Conservation (phyloP, 257 asterid species). For the Catharanthus roseus region DNA sequence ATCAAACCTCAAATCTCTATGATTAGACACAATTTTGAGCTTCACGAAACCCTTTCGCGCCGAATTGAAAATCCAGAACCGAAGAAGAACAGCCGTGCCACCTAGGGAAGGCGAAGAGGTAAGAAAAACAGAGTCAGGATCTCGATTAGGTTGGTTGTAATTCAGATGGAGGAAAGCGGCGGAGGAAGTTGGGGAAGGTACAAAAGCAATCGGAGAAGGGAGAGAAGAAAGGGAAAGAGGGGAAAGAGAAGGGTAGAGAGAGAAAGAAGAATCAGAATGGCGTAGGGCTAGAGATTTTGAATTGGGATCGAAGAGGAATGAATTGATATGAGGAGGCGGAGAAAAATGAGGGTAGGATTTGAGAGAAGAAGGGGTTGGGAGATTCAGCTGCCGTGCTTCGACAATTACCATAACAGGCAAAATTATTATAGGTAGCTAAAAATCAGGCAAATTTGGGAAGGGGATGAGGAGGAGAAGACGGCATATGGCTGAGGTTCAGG, state of each 20-base stretch:
- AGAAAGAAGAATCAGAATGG: constrained; percentile 67
- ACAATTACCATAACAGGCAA: constrained; percentile 21
- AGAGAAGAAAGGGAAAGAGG: constrained; percentile 22
- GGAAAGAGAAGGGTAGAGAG: constrained; percentile 51
- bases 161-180: constrained; percentile 49
- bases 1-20: constrained; percentile 54
- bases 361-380: constrained; percentile 40
- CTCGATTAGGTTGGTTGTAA: constrained; percentile 35
- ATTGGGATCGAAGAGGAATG: constrained; percentile 47
- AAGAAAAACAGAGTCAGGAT: constrained; percentile 37
- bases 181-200: constrained; percentile 37
- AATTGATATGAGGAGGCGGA: constrained; percentile 38
- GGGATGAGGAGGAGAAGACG: not conserved
- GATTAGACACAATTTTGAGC: constrained; percentile 39
- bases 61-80: constrained; percentile 42
- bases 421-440: too few relatives aligned
- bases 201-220: constrained; percentile 30
- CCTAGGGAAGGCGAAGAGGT: constrained; percentile 50
- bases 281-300: constrained; percentile 58
- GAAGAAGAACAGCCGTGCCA: constrained; percentile 44
- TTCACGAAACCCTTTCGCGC: constrained; percentile 29
- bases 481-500: too few relatives aligned
- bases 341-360: constrained; percentile 23
- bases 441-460: not conserved
- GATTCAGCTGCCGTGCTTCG: constrained; percentile 51